Evolutionary conservation across 2,329 filamentous ascomycete species (phyloP), one percentile per base, ranked within the genome.

Genomic region (Bipolaris victoriae): DNA sequence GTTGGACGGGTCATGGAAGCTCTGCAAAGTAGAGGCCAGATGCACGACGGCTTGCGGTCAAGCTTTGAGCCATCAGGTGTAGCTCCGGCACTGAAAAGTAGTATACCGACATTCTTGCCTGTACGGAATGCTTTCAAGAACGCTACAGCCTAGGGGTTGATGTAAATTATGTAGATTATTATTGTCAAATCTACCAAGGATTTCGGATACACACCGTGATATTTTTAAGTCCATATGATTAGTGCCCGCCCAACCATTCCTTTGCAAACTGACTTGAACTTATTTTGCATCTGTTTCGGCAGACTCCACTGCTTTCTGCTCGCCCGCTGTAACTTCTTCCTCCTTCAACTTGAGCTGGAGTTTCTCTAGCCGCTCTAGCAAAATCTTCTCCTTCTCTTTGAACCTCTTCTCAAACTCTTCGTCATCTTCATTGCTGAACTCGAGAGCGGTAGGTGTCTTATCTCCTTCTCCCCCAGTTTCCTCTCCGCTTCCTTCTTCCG

Each of bases 371-470:
- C 72, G 57, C 45, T 73, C 67, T 29, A 66, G 65, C 37, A 75
- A 50, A 10, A 59, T 62, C 45, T 52, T 68, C 55, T 75, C 71
- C 11, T 64, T 67, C 53, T 71, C 71, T 3, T 50, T 52, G 46
- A 63, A 69, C 13, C 62, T 62, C 57, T 53, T 65, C 43, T 73
- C 72, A 44, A 72, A 73, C 11, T 67, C 71, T 33, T 73, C 69
- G 15, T 71, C 70, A 20, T 69, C 64, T n/a, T 70, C 68, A 0
- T 52, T 57, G 2, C 39, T 56, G 20, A 57, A 51, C 13, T 59
- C 64, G 51, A 60, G 61, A 2, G 65, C 71, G 2, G 69, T 72
- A 1, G 71, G 71, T n/a, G 71, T 74, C 52, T 70, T 73, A 22
- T 74, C 70, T 2, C 67, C 55, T 26, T 57, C 67, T 40, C 62